Conservation (phyloP, 129 eudicot species). For the Sambucus nigra region DNA sequence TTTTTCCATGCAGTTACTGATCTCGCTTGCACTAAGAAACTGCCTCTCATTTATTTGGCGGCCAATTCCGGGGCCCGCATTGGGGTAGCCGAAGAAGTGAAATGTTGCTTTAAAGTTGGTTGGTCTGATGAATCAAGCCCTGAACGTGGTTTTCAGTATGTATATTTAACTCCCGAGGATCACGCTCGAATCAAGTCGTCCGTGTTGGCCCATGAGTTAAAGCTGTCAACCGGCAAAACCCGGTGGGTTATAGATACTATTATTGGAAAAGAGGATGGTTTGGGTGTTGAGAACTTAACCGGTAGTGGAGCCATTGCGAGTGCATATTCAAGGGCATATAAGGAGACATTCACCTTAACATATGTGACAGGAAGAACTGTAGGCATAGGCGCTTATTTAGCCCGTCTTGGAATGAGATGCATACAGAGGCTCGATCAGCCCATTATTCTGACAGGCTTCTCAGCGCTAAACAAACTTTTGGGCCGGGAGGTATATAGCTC, state of each 20-base stretch:
- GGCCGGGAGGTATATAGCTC: slow-evolving; percentile 99
- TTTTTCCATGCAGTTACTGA: slow-evolving; percentile 90
- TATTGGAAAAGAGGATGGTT: slow-evolving; percentile 85
- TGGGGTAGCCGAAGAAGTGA: slow-evolving; percentile 97
- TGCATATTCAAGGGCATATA: slow-evolving; percentile 81
- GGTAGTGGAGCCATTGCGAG: slow-evolving; percentile 99
- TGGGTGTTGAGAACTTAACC: slow-evolving; percentile 92
- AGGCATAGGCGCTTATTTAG: slow-evolving; percentile 95
- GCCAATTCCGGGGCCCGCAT: slow-evolving; percentile 98
- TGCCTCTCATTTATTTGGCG: slow-evolving; percentile 87
- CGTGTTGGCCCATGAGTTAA: slow-evolving; percentile 77
- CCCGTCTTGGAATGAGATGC: slow-evolving; percentile 98
- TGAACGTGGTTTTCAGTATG: slow-evolving; percentile 81
- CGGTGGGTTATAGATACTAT: slow-evolving; percentile 87
- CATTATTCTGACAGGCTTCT: slow-evolving; percentile 85
- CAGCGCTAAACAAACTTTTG: slow-evolving; percentile 86
- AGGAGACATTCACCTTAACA: slow-evolving; percentile 83
- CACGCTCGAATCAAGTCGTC: slow-evolving; percentile 48
- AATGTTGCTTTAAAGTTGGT: slow-evolving; percentile 86
- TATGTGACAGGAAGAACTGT: slow-evolving; percentile 96
- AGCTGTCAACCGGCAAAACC: slow-evolving; percentile 52
- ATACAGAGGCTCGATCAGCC: slow-evolving; percentile 97
- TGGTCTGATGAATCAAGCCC: slow-evolving; percentile 92
- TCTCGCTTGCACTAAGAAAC: slow-evolving; percentile 63
- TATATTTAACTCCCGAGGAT: slow-evolving; percentile 85